Base-by-base conservation (phyloP, 805 yeast genomes). In the Ogataea degrootiae region DNA sequence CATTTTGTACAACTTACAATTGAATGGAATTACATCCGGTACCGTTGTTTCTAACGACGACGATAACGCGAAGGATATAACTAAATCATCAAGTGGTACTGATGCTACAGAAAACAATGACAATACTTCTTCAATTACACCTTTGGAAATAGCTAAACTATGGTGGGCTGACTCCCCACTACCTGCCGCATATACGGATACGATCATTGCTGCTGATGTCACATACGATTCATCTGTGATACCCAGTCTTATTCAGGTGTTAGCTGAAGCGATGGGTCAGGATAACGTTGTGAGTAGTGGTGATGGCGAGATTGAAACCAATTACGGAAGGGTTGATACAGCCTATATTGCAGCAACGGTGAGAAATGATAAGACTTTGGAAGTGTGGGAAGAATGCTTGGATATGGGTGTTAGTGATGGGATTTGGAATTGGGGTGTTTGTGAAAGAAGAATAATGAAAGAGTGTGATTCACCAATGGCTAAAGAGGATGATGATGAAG, bases 131-230 rank as follows among this genome's bases (percentile, higher is more conserved):
- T 2, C 17, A 14, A 35, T 23, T 15, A 36, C n/a, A 17, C 15
- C 37, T 4, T 29, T 44, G 8, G 29, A 39, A n/a, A 39, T 44
- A 37, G 76, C 70, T 37, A 65, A 76, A 35, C 54, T 82, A 6
- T 77, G 87, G 83, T 90, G 96, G 77, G 73, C 77, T 2, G 67
- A 67, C 36, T 77, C 74, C 40, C 56, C 58, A 8, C 57, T 75
- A 1, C 77, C 78, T 2, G 58, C 65, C 0, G 47, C 57, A 2
- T 54, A 49, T 11, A 63, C 71, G 3, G 81, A 83, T 55, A 63
- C 82, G 1, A 67, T 89, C 0, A 59, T 88, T 4, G 96, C 91
- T 0, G 94, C 97, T 0, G 98, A 91, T 64, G 88, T 91, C 14
- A 88, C 96, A 0, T 91, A 87, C 64, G 97, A 91, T 58, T 61